Conservation (phyloP, 352 stramenopile genomes). For the Phytophthora lateralis region DNA sequence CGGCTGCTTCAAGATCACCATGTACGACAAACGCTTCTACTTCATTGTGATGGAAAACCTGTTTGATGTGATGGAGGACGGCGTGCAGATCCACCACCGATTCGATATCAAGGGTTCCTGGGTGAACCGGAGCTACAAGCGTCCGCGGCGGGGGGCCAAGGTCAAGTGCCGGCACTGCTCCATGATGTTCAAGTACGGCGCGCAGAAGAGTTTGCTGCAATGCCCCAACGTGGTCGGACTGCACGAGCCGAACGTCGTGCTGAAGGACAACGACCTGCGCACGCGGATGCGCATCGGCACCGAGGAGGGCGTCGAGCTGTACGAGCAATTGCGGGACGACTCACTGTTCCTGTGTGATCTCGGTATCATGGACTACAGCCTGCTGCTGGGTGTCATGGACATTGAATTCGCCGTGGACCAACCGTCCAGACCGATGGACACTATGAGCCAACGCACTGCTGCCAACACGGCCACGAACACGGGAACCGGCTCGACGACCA, state of each 20-base stretch:
- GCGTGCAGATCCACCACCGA: constrained; percentile 79
- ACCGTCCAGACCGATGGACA: constrained; percentile 37
- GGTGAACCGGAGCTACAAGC: constrained; percentile 88
- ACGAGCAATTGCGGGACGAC: constrained; percentile 72
- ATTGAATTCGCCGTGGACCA: constrained; percentile 85
- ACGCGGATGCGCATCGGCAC: constrained; percentile 80
- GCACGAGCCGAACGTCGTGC: constrained; percentile 86
- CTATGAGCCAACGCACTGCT: constrained; percentile 32
- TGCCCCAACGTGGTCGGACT: constrained; percentile 81
- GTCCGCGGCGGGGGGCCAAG: constrained; percentile 71
- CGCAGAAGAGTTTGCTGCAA: constrained; percentile 66
- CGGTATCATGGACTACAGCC: constrained; percentile 92
- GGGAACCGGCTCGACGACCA: constrained; percentile 9
- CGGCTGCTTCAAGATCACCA: constrained; percentile 89
- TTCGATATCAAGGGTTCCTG: constrained; percentile 94
- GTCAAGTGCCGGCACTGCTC: constrained; percentile 87
- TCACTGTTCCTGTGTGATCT: constrained; percentile 75
- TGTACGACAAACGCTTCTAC: constrained; percentile 91
- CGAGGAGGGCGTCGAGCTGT: constrained; percentile 60
- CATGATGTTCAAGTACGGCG: constrained; percentile 84
- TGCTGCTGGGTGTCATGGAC: constrained; percentile 87
- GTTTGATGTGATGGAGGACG: constrained; percentile 75
- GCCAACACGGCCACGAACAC: constrained; percentile 25
- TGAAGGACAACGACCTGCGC: constrained; percentile 88
- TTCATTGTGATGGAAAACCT: constrained; percentile 95